A percentile compares a stretch with the other conserved stretches of the same genome.
Conservation (phyloP, 2,329 filamentous ascomycete genomes). For the Hypocreales sp. region DNA sequence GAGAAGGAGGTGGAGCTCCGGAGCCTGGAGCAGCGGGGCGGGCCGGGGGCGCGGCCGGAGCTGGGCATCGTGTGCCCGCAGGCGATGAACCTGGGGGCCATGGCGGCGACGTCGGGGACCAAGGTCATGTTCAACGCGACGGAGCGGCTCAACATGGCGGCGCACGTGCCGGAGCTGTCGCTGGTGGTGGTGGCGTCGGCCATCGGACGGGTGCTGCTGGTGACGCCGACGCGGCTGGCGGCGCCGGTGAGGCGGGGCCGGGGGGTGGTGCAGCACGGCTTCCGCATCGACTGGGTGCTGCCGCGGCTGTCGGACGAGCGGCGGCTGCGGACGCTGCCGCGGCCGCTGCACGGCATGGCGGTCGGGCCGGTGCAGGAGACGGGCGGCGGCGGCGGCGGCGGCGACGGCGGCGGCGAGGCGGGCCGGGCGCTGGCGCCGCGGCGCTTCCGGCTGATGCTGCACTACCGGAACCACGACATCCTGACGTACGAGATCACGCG, state of each 20-base stretch:
- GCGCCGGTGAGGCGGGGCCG: slow-evolving; percentile 6
- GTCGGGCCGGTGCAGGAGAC: slow-evolving; percentile 44
- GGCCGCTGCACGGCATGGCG: slow-evolving; percentile 50
- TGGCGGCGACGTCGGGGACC: slow-evolving; percentile 6
- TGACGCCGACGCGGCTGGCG: slow-evolving; percentile 33
- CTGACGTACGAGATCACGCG: slow-evolving; percentile 51
- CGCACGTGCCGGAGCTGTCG: slow-evolving; percentile 53
- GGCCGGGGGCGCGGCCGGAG: slow-evolving; percentile 7
- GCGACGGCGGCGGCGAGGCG: slow-evolving; percentile 7
- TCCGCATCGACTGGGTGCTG: slow-evolving; percentile 38
- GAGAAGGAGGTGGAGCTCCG: slow-evolving; percentile 32
- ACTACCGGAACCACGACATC: slow-evolving; percentile 55
- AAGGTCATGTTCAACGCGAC: slow-evolving; percentile 16
- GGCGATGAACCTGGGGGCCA: slow-evolving; percentile 11
- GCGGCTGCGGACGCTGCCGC: slow-evolving; percentile 23
- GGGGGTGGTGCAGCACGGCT: slow-evolving; percentile 20
- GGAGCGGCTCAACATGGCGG: slow-evolving; percentile 38
- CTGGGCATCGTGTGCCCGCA: slow-evolving; percentile 16
- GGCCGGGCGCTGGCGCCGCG: slow-evolving; percentile 15
- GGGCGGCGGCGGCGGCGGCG: slow-evolving; percentile 5
- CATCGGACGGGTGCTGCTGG: slow-evolving; percentile 48
- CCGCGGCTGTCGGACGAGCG: slow-evolving; percentile 32
- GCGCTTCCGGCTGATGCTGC: slow-evolving; percentile 53
- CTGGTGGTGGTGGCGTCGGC: slow-evolving; percentile 52
- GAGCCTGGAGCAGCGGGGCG: slow-evolving; percentile 12